Percentiles rank a stretch among this genome's conserved stretches.
phyloP scores from a whole-genome alignment of 164 flowering plant species.

The Hamamelis virginiana region DNA sequence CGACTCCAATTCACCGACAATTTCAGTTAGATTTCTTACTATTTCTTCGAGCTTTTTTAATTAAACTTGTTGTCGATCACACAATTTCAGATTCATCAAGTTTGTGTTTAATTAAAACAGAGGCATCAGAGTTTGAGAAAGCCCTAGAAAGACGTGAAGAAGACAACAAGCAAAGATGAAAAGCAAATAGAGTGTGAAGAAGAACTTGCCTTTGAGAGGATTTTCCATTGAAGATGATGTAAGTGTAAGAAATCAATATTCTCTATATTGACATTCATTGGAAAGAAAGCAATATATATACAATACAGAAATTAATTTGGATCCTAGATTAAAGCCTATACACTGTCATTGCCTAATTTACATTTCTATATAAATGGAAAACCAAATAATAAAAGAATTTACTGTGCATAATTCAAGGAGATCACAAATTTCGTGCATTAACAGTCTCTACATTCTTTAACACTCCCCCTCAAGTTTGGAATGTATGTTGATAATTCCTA shows the following conservation, averaged over 20 bases:
- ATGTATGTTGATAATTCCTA: no score
- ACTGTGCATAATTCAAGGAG: no score
- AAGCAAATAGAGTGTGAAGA: conserved; percentile 29
- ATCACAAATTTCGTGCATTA: no score
- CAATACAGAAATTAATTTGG: no score
- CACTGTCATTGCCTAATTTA: no score
- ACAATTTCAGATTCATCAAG: conserved; percentile 9
- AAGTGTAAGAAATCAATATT: not conserved
- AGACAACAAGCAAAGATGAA: conserved; percentile 21
- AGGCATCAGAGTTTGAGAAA: conserved; percentile 17
- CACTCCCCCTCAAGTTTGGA: no score
- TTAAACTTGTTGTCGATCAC: conserved; percentile 42
- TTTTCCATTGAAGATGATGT: conserved; percentile 35
- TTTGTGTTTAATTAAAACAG: conserved; percentile 16
- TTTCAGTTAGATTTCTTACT: conserved; percentile 57
- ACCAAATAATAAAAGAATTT: no score
- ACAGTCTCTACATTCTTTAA: no score
- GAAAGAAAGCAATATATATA: no score
- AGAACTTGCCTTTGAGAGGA: conserved; percentile 40
- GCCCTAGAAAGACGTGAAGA: conserved; percentile 5
- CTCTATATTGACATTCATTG: no score
- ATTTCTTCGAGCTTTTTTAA: conserved; percentile 62
- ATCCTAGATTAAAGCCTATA: no score
- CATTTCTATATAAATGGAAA: no score
- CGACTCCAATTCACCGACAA: conserved; percentile 60